Conservation (phyloP, 345 rosid genomes). For the Ceriops decandra region DNA sequence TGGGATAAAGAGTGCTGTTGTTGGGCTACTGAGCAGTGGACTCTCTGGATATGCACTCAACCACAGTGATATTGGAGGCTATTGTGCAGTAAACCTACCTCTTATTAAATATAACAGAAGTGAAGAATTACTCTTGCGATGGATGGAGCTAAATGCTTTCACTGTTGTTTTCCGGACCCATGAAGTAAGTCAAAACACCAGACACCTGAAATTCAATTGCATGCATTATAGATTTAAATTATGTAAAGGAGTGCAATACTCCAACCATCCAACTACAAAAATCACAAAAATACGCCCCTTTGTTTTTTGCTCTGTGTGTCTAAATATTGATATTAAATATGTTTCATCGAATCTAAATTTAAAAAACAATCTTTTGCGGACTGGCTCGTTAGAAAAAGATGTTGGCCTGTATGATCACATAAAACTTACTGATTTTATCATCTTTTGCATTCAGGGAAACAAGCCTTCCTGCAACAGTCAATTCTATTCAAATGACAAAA, state of each 20-base stretch:
- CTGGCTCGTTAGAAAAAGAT: neutral
- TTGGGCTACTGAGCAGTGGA: conserved; percentile 64
- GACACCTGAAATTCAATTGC: conserved; percentile 7
- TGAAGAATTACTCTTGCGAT: conserved; percentile 61
- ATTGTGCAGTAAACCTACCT: conserved; percentile 56
- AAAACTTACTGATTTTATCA: neutral
- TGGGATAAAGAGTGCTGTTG: conserved; percentile 68
- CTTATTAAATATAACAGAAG: conserved; percentile 51
- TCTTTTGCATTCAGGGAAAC: conserved; percentile 47
- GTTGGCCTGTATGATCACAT: conserved; percentile 4
- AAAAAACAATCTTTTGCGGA: neutral
- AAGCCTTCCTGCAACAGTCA: conserved; percentile 59
- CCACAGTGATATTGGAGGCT: conserved; percentile 79
- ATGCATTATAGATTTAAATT: neutral
- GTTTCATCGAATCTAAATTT: too few species aligned
- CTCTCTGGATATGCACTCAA: conserved; percentile 64
- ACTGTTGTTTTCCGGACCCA: conserved; percentile 65
- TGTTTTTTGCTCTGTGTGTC: too few species aligned
- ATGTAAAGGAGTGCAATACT: too few species aligned
- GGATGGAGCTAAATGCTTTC: conserved; percentile 78
- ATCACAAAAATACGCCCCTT: too few species aligned
- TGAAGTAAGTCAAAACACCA: conserved; percentile 43
- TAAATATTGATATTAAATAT: too few species aligned
- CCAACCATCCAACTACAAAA: too few species aligned
- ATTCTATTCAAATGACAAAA: conserved; percentile 51